These are phyloP conservation scores for Phytophthora megakarya DNA, from an alignment of 352 stramenopile species.

Conservation along the genomic window DNA sequence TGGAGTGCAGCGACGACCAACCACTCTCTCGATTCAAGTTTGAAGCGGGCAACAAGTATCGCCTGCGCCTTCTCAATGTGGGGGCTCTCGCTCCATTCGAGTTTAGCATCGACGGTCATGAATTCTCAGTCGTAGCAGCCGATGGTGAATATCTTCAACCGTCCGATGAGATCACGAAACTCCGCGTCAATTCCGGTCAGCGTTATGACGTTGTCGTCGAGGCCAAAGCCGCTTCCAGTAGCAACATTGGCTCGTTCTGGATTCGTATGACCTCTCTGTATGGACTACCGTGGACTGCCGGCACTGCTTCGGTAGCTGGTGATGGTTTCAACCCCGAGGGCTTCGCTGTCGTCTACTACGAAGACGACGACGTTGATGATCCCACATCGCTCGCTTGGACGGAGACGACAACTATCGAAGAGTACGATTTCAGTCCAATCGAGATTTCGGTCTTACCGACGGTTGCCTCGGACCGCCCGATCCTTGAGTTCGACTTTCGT, in stretches of 20 bases:
- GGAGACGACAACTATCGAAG: slow-evolving; percentile 7
- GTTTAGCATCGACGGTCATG: too few species aligned
- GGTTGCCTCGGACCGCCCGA: slow-evolving; percentile 15
- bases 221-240: slow-evolving; percentile 2
- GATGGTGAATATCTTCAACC: slow-evolving; percentile 25
- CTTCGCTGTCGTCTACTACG: slow-evolving; percentile 28
- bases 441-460: neutral
- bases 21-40: too few species aligned
- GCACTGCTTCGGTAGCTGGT: neutral
- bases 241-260: slow-evolving; percentile 18
- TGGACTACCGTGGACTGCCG: slow-evolving; percentile 13
- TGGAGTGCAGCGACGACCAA: too few species aligned
- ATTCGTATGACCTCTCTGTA: slow-evolving; percentile 22
- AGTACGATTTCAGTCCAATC: slow-evolving; percentile 25
- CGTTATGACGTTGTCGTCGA: slow-evolving; percentile 33
- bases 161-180: slow-evolving; percentile 12
- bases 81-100: too few species aligned
- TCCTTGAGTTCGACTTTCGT: slow-evolving; percentile 26
- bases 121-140: slow-evolving; percentile 34
- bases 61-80: too few species aligned
- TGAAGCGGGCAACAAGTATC: too few species aligned
- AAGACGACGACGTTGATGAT: neutral
- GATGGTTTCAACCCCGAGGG: slow-evolving; percentile 32
- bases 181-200: slow-evolving; percentile 23
- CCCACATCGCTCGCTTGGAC: slow-evolving; percentile 11